These are phyloP conservation scores for Thermoascus crustaceus DNA, from an alignment of 2,329 filamentous ascomycete genomes.

Conservation along the genomic window DNA sequence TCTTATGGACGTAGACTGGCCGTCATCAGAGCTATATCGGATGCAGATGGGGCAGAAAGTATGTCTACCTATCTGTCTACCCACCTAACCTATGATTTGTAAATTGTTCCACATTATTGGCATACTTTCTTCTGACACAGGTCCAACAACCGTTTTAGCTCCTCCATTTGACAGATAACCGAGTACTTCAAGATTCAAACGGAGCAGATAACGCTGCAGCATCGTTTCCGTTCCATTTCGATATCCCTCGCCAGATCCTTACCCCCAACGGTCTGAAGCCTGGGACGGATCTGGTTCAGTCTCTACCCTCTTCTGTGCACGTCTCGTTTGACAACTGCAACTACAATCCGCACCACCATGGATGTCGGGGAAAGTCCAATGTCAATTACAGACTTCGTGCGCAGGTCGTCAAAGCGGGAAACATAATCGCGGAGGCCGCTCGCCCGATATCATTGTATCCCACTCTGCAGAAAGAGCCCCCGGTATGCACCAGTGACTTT, in stretches of 20 bases:
- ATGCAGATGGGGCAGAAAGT: constrained; percentile 7
- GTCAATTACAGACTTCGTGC: constrained; percentile 4
- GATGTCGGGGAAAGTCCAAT: constrained; percentile 1
- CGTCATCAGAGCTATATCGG: not conserved
- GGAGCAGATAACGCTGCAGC: not conserved
- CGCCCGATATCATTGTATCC: constrained; percentile 4
- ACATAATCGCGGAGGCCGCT: not conserved
- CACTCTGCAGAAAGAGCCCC: constrained; percentile 4
- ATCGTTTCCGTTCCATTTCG: constrained; percentile 5
- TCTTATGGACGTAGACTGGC: not conserved
- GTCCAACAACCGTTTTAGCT: no score
- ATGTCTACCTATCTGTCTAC: no score
- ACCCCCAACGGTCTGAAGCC: constrained; percentile 4
- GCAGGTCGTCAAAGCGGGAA: constrained; percentile 1
- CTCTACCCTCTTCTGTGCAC: constrained; percentile 3
- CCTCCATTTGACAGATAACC: not conserved
- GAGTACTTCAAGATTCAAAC: constrained; percentile 4
- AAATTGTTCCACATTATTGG: no score
- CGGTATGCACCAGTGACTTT: constrained; percentile 6
- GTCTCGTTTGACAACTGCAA: constrained; percentile 2
- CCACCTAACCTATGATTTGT: no score
- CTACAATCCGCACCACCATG: not conserved
- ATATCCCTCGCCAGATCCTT: constrained; percentile 5
- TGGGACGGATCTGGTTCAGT: constrained; percentile 4
- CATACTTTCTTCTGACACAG: no score